Base-by-base conservation (phyloP, 148 eudicot genomes). In the Vaccinium darrowii region DNA sequence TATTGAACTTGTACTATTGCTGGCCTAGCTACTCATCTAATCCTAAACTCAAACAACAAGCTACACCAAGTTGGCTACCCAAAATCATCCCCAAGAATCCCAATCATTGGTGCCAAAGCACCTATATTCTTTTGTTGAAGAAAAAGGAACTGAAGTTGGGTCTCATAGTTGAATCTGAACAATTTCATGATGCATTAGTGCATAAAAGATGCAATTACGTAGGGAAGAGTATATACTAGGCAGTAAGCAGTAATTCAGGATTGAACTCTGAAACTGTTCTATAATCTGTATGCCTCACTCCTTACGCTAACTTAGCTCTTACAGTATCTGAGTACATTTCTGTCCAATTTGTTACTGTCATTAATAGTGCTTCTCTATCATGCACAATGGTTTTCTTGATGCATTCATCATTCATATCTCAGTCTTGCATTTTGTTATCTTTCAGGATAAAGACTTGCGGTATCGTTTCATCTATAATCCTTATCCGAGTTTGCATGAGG, bases 381-480 rank as follows among this genome's bases (percentile, higher is more conserved):
- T 79, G 2, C 57, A 33, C 69, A 57, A 30, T 79, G 30, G 11
- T 11, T 79, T 57, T 54, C 23, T 30, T 56, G 50, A 79, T 4
- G 62, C 18, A 23, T 39, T 69, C 19, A 65, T 82, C 75, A 81
- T 47, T 16, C 19, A 58, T 21, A 74, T 83, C 80, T 53, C 56
- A 53, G 3, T 16, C 12, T 72, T 30, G 51, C 7, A 81, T 23
- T 60, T 6, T 43, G 80, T 67, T 67, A 82, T 65, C 79, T 81
- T 83, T 87, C 95, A 95, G 95, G 98, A 95, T 87, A 93, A 91
- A 83, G 98, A 95, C 47, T 72, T 95, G 88, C 87, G 95, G 5
- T 95, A 95, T 78, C 95, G 98, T 76, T 95, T 95, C 85, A 94
- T 94, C 84, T 93, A 94, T 87, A 95, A 95, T 85, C 98, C 93